Evolutionary conservation across 257 asterid genomes (phyloP), one percentile per base, ranked within the genome.

Genomic region (Misopates orontium): DNA sequence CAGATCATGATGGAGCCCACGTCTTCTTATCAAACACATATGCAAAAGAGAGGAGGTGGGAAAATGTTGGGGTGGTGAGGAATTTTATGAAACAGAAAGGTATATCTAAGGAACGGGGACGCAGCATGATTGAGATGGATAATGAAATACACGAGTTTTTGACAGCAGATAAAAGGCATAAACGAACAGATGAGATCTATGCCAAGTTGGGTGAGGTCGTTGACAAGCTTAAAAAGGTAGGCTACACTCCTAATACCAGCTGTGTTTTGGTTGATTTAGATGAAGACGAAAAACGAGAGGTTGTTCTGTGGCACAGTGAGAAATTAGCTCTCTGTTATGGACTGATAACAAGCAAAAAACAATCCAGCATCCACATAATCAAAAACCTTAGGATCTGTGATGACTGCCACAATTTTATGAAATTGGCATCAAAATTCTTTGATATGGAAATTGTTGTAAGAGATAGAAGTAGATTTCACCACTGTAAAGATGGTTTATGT

Each of bases 1-100:
- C 95, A 5, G 80, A 82, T 40, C 92, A 90, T 22, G 83, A 82
- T n/a, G 96, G 95, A 45, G 97, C 92, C 32, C 96, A 67, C 5
- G 83, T 84, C n/a, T 86, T 87, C 71, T 75, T 90, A 51, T 90
- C 97, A 5, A 90, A 81, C 60, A 60, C 73, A 59, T 85, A 79
- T 68, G 95, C 95, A 7, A 87, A 74, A 67, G 87, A 76, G 80
- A 75, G 54, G 63, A 66, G 65, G 59, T 87, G 95, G 88, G 82
- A 81, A 36, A 73, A 64, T 70, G 91, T 82, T 1, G 83, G 83
- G 47, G 79, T 39, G 17, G 65, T 87, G 71, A 82, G 89, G 67
- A 75, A 66, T 25, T 61, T 50, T 8, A 84, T 86, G 90, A 83
- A 75, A 61, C 47, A 66, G 32, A 75, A 73, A 51, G 80, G 90